A percentile compares a stretch with the other conserved stretches of the same genome.
Evolutionary conservation across 1,139 yeast genomes (phyloP).

Genomic region (Spathaspora sp.): DNA sequence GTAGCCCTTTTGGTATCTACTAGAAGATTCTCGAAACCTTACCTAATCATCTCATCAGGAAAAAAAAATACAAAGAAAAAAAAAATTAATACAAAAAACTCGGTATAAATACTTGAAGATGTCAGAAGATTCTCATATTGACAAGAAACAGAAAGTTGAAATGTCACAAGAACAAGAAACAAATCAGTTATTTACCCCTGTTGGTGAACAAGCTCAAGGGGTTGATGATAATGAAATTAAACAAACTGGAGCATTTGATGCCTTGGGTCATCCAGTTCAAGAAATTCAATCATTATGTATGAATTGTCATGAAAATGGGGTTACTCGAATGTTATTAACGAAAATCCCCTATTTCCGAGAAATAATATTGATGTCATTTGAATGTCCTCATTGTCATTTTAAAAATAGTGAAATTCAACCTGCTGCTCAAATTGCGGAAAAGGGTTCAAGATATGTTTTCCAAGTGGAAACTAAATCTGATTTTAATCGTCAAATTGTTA

Average conservation of each 20-base stretch:
- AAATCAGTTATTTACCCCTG: slow-evolving; percentile 52
- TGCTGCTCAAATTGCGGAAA: slow-evolving; percentile 85
- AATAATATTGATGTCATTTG: slow-evolving; percentile 90
- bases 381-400: slow-evolving; percentile 92
- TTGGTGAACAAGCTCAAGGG: slow-evolving; percentile 57
- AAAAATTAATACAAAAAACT: background rate
- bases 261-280: slow-evolving; percentile 95
- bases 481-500: slow-evolving; percentile 87
- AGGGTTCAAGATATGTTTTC: slow-evolving; percentile 75
- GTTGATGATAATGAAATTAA: slow-evolving; percentile 27
- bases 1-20: too few species aligned
- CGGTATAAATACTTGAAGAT: background rate
- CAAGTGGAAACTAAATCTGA: slow-evolving; percentile 72
- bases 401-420: slow-evolving; percentile 93
- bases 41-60: slow-evolving; percentile 8
- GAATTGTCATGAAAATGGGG: slow-evolving; percentile 89
- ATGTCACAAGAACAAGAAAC: slow-evolving; percentile 20
- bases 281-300: slow-evolving; percentile 93
- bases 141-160: slow-evolving; percentile 15
- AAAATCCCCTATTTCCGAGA: slow-evolving; percentile 91
- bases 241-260: slow-evolving; percentile 67
- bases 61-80: slow-evolving; percentile 6
- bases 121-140: slow-evolving; percentile 14
- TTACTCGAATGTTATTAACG: slow-evolving; percentile 80
- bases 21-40: background rate